A percentile compares a stretch with the other conserved stretches of the same genome.
phyloP scores from a whole-genome alignment of 208 protist species.

The Trypanosoma avium region DNA sequence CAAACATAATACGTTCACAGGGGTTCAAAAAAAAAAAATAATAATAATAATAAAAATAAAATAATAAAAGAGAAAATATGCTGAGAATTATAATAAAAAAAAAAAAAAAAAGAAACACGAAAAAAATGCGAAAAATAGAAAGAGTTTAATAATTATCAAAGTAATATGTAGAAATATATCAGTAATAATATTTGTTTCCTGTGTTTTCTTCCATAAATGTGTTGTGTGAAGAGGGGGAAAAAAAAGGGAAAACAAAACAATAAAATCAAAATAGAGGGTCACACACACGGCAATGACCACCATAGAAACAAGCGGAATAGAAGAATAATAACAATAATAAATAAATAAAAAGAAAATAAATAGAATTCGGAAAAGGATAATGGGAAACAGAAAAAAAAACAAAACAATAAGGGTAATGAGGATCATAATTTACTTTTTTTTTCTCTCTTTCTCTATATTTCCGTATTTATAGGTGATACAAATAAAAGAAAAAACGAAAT shows the following conservation, averaged over 20 bases:
- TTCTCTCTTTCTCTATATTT: neutral
- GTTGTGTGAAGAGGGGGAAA: too few relatives aligned
- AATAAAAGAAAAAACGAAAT: too few relatives aligned
- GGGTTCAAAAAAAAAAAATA: too few relatives aligned
- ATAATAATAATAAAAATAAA: conserved; percentile 6
- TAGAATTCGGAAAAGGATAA: conserved; percentile 3
- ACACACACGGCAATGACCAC: neutral
- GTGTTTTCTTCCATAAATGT: too few relatives aligned
- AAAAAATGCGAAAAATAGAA: conserved; percentile 9
- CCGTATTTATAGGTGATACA: too few relatives aligned
- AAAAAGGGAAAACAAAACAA: conserved; percentile 19
- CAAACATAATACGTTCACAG: neutral
- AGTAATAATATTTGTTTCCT: too few relatives aligned
- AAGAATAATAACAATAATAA: conserved; percentile 6
- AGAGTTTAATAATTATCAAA: too few relatives aligned
- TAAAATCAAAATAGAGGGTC: neutral
- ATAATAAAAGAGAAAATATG: conserved; percentile 1
- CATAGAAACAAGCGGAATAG: conserved; percentile 10
- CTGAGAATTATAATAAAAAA: conserved; percentile 19
- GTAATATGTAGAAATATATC: too few relatives aligned
- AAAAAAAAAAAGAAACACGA: conserved; percentile 11
- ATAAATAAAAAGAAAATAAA: conserved; percentile 8
- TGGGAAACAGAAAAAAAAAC: too few relatives aligned
- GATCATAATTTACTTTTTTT: neutral
- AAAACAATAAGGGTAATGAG: too few relatives aligned